Base-by-base conservation (phyloP, 2,329 filamentous ascomycete genomes). In the Orbilia blumenaviensis region DNA sequence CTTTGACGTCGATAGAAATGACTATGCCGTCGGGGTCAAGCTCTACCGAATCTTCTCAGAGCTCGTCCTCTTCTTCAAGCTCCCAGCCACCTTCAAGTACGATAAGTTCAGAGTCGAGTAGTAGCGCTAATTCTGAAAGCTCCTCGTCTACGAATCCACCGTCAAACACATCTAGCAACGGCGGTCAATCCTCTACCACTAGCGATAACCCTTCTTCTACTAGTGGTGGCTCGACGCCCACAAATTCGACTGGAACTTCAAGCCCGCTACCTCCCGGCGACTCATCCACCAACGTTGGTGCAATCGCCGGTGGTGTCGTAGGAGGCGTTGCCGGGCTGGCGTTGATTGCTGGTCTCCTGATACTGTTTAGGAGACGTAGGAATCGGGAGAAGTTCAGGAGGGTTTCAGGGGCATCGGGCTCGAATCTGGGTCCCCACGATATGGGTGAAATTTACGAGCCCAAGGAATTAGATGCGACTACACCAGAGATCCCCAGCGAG, bases 251-350 rank as follows among this genome's bases (percentile, higher is more conserved):
- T 1, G 48, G 48, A 14, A 48, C 60, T 25, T 64, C 67, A 9
- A 50, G 27, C 2, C 64, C 72, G 2, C 21, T 60, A 1, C 64
- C 64, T 2, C 6, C 18, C 7, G 27, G 10, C 8, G 44, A 38
- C 46, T 68, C 64, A n/a, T 63, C 72, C 3, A 79, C 82, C 3
- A 80, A 81, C 61, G 79, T 83, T 9, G 85, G 84, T 7, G 82
- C 85, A 29, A 86, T 86, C 46, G 85, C 81, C 2, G 85, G 85
- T 5, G 85, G 85, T 27, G 82, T 82, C 2, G 85, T 86, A 9
- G 85, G 85, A 25, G 85, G 85, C 16, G 83, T 85, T 2, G 84
- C 79, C 0, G 83, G 80, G 9, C 77, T 86, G 23, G 84, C 81
- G 1, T 79, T 86, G 18, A 79, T 86, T 54, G 84, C 81, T 12